Evolutionary conservation across 1,139 yeast species (phyloP).

Genomic region (Diutina scorzettiae): DNA sequence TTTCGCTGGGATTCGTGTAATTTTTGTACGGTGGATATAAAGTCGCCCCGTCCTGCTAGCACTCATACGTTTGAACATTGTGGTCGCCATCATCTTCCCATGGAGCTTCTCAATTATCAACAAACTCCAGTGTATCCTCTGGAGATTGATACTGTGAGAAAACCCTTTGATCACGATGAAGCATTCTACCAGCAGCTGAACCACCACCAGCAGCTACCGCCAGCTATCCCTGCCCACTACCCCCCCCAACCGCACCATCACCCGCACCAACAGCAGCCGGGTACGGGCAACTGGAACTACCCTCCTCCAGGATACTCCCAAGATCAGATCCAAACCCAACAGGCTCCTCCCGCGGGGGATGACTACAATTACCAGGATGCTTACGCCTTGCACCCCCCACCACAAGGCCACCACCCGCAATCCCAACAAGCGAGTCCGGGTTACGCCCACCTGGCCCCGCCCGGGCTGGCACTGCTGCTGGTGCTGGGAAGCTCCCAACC

Average conservation of each 20-base stretch:
- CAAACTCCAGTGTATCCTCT: conserved; percentile 1
- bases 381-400: conserved; percentile 4
- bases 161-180: conserved; percentile 2
- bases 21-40: not conserved
- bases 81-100: too few species aligned
- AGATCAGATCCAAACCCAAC: not conserved
- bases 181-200: not conserved
- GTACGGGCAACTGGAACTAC: not conserved
- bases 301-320: not conserved
- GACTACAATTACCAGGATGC: not conserved
- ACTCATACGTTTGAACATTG: not conserved
- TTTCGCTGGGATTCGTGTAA: not conserved
- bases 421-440: conserved; percentile 1
- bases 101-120: conserved; percentile 6
- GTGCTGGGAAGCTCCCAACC: conserved; percentile 5
- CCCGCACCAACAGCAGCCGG: not conserved
- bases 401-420: not conserved
- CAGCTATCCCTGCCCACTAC: not conserved
- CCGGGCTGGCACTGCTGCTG: conserved; percentile 1
- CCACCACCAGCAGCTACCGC: not conserved
- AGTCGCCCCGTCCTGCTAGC: not conserved
- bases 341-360: not conserved
- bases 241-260: not conserved
- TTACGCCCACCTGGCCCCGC: conserved; percentile 4
- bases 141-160: conserved; percentile 5